phyloP scores from a whole-genome alignment of 2,329 filamentous ascomycete species.

The Seiridium cupressi region DNA sequence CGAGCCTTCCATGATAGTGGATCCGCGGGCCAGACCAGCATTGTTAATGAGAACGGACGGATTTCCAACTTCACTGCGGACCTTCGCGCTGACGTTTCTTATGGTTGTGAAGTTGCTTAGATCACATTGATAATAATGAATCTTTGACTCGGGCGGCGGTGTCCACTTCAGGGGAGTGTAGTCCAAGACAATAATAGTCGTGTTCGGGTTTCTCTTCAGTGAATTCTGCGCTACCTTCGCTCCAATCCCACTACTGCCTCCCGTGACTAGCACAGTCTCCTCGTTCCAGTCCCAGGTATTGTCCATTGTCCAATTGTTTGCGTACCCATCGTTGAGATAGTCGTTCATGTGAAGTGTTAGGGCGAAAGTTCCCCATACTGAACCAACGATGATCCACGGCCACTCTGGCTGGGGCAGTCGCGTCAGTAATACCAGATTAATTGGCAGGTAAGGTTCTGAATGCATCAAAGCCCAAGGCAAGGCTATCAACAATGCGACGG shows the following conservation, averaged over 20 bases:
- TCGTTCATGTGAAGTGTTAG: neutral
- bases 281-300: neutral
- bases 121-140: neutral
- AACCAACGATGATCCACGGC: neutral
- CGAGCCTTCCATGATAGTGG: neutral
- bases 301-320: neutral
- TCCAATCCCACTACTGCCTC: neutral
- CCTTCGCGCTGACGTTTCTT: neutral
- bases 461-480: neutral
- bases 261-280: neutral
- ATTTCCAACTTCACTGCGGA: neutral
- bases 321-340: neutral
- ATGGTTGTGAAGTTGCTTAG: neutral
- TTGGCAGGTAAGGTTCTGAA: neutral
- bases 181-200: neutral
- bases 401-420: neutral
- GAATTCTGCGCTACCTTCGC: neutral
- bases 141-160: neutral
- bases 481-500: neutral
- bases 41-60: neutral
- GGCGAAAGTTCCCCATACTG: neutral
- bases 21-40: neutral
- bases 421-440: neutral
- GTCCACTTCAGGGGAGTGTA: neutral
- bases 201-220: neutral